These are phyloP conservation scores for Lipomyces japonicus DNA, from an alignment of 805 yeast genomes.

Conservation along the genomic window DNA sequence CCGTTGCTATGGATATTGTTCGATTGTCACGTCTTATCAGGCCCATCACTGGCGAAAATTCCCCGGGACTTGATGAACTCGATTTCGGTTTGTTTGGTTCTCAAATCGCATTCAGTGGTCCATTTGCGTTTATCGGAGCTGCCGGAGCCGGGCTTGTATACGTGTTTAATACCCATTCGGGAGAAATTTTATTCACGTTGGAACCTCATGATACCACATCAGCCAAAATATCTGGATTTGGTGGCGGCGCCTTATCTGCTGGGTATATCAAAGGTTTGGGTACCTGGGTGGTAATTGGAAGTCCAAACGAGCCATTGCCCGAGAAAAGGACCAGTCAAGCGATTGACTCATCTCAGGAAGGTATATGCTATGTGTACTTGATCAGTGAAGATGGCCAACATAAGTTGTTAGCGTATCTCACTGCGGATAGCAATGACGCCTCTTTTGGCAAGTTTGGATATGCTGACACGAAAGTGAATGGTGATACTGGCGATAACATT, in stretches of 20 bases:
- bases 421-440: conserved; percentile 20
- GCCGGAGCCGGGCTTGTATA: conserved; percentile 16
- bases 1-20: conserved; percentile 15
- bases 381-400: conserved; percentile 4
- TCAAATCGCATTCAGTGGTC: conserved; percentile 4
- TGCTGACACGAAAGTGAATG: conserved; percentile 32
- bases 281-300: conserved; percentile 25
- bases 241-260: conserved; percentile 23
- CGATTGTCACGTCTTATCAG: conserved; percentile 10
- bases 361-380: conserved; percentile 42
- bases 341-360: conserved; percentile 31
- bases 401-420: conserved; percentile 28
- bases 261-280: conserved; percentile 19
- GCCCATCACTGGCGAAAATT: conserved; percentile 10
- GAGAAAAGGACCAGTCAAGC: conserved; percentile 30
- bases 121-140: conserved; percentile 15
- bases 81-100: conserved; percentile 23
- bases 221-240: conserved; percentile 13
- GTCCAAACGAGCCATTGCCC: conserved; percentile 19
- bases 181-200: conserved; percentile 11
- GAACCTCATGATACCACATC: conserved; percentile 3
- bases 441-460: conserved; percentile 38
- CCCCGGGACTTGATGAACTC: conserved; percentile 28
- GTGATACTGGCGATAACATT: conserved; percentile 5
- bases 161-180: conserved; percentile 12